Base-by-base conservation (phyloP, 495 filamentous ascomycete species). In the Mytilinidion resinicola region DNA sequence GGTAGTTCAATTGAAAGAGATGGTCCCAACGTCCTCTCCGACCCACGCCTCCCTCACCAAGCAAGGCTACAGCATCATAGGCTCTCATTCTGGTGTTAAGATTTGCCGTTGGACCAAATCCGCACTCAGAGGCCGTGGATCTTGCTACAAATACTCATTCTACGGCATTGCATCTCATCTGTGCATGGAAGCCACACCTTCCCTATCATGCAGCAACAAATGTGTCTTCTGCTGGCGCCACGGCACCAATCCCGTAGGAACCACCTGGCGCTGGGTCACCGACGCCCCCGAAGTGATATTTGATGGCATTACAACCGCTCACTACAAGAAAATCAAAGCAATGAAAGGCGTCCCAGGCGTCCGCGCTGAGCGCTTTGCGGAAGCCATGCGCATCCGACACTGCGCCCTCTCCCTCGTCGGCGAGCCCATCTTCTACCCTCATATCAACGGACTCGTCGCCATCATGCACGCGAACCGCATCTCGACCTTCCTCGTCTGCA, bases 201-300 rank as follows among this genome's bases (percentile, higher is more conserved):
- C 91, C 1, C 81, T 97, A 15, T 95, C 89, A 14, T 97, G 92
- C 79, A 91, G 87, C 64, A 97, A 97, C 72, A 97, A 97, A 70
- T 97, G 92, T 73, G 88, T 97, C 67, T 97, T 97, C 75, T 97
- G 92, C 79, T 97, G 92, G 92, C 85, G 92, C 11, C 92, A 96
- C 68, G 92, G 92, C 43, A 97, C 92, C 0, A 97, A 97, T 71
- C 92, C 92, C 0, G 92, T 97, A 14, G 91, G 91, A 30, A 97
- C 92, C 2, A 91, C 84, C 5, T 97, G 92, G 92, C 85, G 92
- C 47, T 97, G 92, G 92, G 83, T 90, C 55, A 88, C 96, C 47
- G 92, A 97, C 69, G 84, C 87, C 0, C 91, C 92, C 0, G 85
- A 96, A 21, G 70, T 88, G 61, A 95, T 97, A 63, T 95, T 96